Conservation (phyloP, 495 filamentous ascomycete genomes). For the Astrocystis sublimbata region DNA sequence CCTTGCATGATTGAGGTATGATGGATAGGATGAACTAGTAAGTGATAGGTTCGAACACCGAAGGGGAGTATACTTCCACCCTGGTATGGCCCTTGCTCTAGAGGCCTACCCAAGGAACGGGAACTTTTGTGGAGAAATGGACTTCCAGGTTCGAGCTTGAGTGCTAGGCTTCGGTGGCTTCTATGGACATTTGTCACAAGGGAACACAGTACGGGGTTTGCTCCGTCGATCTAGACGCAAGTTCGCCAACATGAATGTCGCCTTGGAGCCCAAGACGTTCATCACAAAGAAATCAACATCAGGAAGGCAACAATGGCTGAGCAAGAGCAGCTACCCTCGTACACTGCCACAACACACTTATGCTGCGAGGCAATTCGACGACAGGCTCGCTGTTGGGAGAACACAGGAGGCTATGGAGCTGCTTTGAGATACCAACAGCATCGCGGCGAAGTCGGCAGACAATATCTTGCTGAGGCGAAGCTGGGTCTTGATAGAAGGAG, state of each 20-base stretch:
- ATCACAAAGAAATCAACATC: neutral
- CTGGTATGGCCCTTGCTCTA: neutral
- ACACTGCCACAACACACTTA: neutral
- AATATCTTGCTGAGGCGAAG: too few relatives aligned
- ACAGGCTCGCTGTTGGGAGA: neutral
- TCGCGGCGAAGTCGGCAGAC: too few relatives aligned
- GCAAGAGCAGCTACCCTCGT: neutral
- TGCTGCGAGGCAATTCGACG: neutral
- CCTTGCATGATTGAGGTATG: neutral
- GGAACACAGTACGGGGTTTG: too few relatives aligned
- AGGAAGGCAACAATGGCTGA: neutral
- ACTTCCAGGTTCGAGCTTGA: neutral
- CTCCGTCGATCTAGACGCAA: too few relatives aligned
- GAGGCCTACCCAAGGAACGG: neutral
- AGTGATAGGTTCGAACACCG: neutral
- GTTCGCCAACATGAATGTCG: neutral
- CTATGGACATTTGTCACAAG: neutral
- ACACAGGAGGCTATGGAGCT: too few relatives aligned
- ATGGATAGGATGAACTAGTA: neutral
- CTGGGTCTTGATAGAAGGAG: too few relatives aligned
- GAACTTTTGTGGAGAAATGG: neutral
- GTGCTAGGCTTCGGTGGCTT: neutral
- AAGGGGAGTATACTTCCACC: neutral
- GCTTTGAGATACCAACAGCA: too few relatives aligned
- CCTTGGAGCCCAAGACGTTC: neutral